Base-by-base conservation (phyloP, 2,329 filamentous ascomycete species). In the Colletotrichum viniferum region DNA sequence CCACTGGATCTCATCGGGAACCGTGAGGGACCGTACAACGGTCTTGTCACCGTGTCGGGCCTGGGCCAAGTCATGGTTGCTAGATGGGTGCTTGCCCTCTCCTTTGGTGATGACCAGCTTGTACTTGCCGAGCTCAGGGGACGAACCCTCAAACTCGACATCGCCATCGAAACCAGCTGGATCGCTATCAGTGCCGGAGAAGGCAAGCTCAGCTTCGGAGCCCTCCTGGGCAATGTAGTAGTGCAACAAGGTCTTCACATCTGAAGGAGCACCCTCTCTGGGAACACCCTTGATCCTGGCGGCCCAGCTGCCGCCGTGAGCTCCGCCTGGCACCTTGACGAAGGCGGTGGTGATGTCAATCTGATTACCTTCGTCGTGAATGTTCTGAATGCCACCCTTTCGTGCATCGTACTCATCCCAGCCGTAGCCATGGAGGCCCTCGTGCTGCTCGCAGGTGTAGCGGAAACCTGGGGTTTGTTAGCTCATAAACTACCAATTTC, bases 321-420 rank as follows among this genome's bases (percentile, higher is more conserved):
- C 87, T 69, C 96, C 96, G 26, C 96, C 96, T 3, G 96, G 95
- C 43, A 98, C 90, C 86, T 98, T 99, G 81, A 98, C 92, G 85
- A 98, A 98, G 67, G 95, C 94, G 58, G 96, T 98, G 10, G 94
- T 97, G 77, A 99, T 90, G 85, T 98, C 96, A 78, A 99, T 90
- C 73, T 91, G 91, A 85, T 99, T 99, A 64, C 91, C 94, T 69
- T 93, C 92, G 83, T 99, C 97, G 82, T 97, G 95, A 75, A 99
- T 96, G 1, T 94, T 94, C 85, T 99, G 95, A 26, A 94, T 89
- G 71, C 97, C 97, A 77, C 97, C 97, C 72, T 90, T 94, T 73
- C 97, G 91, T 26, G 96, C 93, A 85, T 99, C 97, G 84, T 97
- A 99, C 83, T 98, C 95, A 81, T 98, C 96, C 97, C 97, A 99